A percentile compares a stretch with the other conserved stretches of the same genome.
Conservation (phyloP, 2,329 filamentous ascomycete genomes). For the Talaromyces islandicus region DNA sequence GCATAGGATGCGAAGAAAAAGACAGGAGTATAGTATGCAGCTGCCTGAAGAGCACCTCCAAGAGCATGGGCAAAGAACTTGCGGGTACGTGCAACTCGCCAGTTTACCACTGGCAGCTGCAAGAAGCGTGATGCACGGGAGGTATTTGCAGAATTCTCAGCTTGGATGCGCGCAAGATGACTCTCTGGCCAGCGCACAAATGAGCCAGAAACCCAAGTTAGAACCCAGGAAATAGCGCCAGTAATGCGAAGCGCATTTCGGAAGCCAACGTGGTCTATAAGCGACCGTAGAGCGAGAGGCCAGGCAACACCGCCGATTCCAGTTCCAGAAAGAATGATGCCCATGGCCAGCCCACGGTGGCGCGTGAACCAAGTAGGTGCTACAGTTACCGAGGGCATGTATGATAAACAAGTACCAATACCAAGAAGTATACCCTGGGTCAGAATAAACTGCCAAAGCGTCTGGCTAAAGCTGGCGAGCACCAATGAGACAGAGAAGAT, state of each 20-base stretch:
- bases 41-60: slow-evolving; percentile 30
- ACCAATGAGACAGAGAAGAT: slow-evolving; percentile 23
- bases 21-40: slow-evolving; percentile 34
- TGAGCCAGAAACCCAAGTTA: slow-evolving; percentile 20
- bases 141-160: slow-evolving; percentile 9
- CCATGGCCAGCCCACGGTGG: slow-evolving; percentile 33
- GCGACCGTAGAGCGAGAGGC: slow-evolving; percentile 24
- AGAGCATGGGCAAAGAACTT: slow-evolving; percentile 32
- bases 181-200: slow-evolving; percentile 21
- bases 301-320: slow-evolving; percentile 35
- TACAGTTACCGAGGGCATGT: slow-evolving; percentile 32
- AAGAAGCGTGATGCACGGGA: slow-evolving; percentile 8
- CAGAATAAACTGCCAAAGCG: slow-evolving; percentile 26
- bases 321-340: slow-evolving; percentile 32
- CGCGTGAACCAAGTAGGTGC: slow-evolving; percentile 33
- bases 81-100: slow-evolving; percentile 25
- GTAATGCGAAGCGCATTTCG: slow-evolving; percentile 32
- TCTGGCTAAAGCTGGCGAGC: slow-evolving; percentile 26
- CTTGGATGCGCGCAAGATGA: slow-evolving; percentile 13
- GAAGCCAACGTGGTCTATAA: slow-evolving; percentile 28
- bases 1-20: slow-evolving; percentile 36
- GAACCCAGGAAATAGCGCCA: slow-evolving; percentile 23
- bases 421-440: slow-evolving; percentile 33
- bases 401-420: slow-evolving; percentile 31
- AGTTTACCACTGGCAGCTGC: slow-evolving; percentile 27